A percentile compares a stretch with the other conserved stretches of the same genome.
Evolutionary conservation across 1,139 yeast species (phyloP).

Genomic region (Meyerozyma smithsonii): DNA sequence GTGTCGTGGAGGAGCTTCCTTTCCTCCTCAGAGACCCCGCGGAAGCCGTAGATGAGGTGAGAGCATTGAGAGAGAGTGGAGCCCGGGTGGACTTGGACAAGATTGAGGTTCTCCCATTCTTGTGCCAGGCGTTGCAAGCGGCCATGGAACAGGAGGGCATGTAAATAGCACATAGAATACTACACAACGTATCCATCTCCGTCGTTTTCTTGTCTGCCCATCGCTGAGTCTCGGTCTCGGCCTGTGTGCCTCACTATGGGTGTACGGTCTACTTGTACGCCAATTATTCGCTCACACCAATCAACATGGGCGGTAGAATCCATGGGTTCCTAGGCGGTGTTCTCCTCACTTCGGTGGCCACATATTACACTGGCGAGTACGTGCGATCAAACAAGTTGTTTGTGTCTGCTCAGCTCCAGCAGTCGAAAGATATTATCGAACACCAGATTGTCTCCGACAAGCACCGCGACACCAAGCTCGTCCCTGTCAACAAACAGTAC

Average conservation of each 20-base stretch:
- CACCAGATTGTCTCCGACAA: constrained; percentile 41
- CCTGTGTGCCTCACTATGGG: neutral
- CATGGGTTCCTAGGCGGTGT: constrained; percentile 68
- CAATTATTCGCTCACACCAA: neutral
- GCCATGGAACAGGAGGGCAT: constrained; percentile 11
- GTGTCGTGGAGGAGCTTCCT: constrained; percentile 40
- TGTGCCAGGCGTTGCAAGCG: constrained; percentile 29
- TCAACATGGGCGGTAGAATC: constrained; percentile 58
- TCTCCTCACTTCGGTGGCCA: constrained; percentile 57
- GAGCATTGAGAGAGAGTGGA: constrained; percentile 35
- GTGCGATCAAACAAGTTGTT: constrained; percentile 45
- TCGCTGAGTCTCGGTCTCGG: neutral
- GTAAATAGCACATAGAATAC: neutral
- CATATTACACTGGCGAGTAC: constrained; percentile 61
- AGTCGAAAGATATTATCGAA: constrained; percentile 46
- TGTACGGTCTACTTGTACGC: neutral
- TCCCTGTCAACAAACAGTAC: constrained; percentile 21
- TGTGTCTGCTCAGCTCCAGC: constrained; percentile 45
- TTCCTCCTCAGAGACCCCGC: constrained; percentile 41
- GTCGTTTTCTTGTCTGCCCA: neutral
- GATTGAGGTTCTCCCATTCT: constrained; percentile 39
- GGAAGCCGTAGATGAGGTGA: constrained; percentile 52
- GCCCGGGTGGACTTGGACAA: constrained; percentile 27
- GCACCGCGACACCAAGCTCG: constrained; percentile 30
- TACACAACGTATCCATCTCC: too few relatives aligned